Evolutionary conservation across 2,329 filamentous ascomycete genomes (phyloP), one percentile per base, ranked within the genome.

Genomic region (Sporothrix pallida): DNA sequence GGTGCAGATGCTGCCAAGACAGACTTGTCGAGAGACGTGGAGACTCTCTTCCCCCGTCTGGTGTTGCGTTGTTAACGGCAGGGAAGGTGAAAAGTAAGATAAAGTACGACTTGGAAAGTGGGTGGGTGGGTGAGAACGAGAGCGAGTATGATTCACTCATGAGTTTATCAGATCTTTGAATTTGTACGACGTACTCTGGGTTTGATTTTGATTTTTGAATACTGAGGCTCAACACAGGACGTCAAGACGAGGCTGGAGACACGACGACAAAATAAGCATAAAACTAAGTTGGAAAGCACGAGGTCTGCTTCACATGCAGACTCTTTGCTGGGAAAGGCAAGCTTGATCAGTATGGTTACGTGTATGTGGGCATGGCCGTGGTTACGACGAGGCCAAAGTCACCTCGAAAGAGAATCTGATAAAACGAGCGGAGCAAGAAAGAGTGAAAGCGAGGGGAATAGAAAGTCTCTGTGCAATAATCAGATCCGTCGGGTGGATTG

Each of bases 391-490:
- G 4, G 8, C 9, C 20, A 23, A 10, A 13, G 20, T 37, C 31
- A 37, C 31, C 52, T 20, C 52, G 46, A 5, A 20, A 65, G 62
- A 63, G 60, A 48, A 65, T 65, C 62, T 65, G 62, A 65, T 65
- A 65, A 65, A 26, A 65, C 42, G 62, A 65, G 62, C 62, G 62
- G 62, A 65, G 62, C n/a, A 65, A 20, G 42, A 20, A 2, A 20
- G 1, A 10, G 15, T n/a, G 15, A 42, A 13, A 37, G 15, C 9
- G 5, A 23, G 10, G 26, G 42, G 31, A 9, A 37, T 6, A 10
- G n/a, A 12, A n/a, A 5, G n/a, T 15, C 62, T 48, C 42, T 48
- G 62, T 23, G 12, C 9, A 20, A 42, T 42, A 63, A 63, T 42
- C 58, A 63, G 58, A 63, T 60, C 58, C 31, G 37, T 17, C 31